A percentile compares a stretch with the other conserved stretches of the same genome.
phyloP scores from a whole-genome alignment of 1,284 basidiomycete species.

The Malassezia nana region DNA sequence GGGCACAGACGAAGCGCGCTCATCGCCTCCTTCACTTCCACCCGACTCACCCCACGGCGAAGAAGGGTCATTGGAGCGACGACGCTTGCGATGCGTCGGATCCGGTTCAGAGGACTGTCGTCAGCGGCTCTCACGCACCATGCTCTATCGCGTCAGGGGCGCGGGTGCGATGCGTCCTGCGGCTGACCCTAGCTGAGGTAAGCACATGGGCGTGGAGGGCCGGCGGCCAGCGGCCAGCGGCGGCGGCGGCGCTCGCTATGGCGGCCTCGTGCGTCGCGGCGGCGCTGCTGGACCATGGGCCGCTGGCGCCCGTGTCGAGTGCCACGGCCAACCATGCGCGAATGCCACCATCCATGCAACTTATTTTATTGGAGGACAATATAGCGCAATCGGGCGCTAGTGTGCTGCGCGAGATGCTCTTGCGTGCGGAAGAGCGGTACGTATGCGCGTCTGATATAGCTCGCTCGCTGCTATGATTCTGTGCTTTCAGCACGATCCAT shows the following conservation, averaged over 20 bases:
- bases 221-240: too few species aligned
- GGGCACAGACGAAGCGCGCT: slow-evolving; percentile 18
- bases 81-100: slow-evolving; percentile 18
- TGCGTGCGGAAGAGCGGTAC: slow-evolving; percentile 13
- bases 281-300: slow-evolving; percentile 13
- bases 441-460: neutral
- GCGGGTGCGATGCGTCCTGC: neutral
- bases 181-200: neutral
- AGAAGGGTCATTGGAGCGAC: slow-evolving; percentile 18
- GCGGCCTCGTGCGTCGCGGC: slow-evolving; percentile 4
- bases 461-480: slow-evolving; percentile 15
- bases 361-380: slow-evolving; percentile 30
- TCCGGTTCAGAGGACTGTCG: slow-evolving; percentile 13
- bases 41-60: slow-evolving; percentile 12
- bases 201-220: neutral
- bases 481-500: slow-evolving; percentile 11
- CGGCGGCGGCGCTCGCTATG: neutral
- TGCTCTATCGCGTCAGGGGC: neutral
- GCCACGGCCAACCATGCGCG: neutral
- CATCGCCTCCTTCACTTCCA: slow-evolving; percentile 5
- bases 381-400: slow-evolving; percentile 24
- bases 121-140: slow-evolving; percentile 3
- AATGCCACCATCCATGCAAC: slow-evolving; percentile 21
- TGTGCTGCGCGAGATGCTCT: slow-evolving; percentile 26
- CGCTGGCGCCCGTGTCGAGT: neutral